Evolutionary conservation across 495 filamentous ascomycete genomes (phyloP).

Genomic region (Penicillium canariense): DNA sequence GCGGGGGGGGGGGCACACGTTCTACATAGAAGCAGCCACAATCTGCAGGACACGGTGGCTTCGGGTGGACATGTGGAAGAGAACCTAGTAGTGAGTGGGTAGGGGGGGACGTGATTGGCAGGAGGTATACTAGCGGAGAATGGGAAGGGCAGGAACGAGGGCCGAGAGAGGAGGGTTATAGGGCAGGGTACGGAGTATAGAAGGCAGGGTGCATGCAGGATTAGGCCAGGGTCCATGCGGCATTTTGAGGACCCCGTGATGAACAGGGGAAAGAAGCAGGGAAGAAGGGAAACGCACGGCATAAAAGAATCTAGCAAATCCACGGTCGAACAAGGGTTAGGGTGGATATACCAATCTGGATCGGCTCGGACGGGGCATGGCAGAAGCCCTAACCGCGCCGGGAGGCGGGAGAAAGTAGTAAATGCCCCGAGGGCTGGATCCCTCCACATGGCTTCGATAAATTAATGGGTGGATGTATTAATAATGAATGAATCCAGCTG

Average conservation of each 20-base stretch:
- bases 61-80: too few relatives aligned
- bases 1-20: neutral
- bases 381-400: conserved; percentile 15
- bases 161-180: too few relatives aligned
- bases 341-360: neutral
- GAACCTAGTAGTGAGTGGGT: too few relatives aligned
- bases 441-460: neutral
- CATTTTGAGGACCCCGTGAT: neutral
- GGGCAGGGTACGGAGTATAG: neutral
- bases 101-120: too few relatives aligned
- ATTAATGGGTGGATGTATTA: neutral
- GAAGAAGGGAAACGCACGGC: neutral
- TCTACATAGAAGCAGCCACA: too few relatives aligned
- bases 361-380: conserved; percentile 11
- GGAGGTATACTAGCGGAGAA: too few relatives aligned
- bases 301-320: neutral
- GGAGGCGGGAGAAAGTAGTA: neutral
- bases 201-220: neutral
- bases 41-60: too few relatives aligned
- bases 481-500: neutral
- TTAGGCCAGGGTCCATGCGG: neutral
- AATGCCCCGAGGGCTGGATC: conserved; percentile 8
- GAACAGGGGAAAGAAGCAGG: neutral
- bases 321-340: too few relatives aligned
- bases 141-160: too few relatives aligned